Percentiles rank a stretch among this genome's conserved stretches.
phyloP scores from a whole-genome alignment of 2,329 filamentous ascomycete genomes.

The Phaeosphaeria sp. region DNA sequence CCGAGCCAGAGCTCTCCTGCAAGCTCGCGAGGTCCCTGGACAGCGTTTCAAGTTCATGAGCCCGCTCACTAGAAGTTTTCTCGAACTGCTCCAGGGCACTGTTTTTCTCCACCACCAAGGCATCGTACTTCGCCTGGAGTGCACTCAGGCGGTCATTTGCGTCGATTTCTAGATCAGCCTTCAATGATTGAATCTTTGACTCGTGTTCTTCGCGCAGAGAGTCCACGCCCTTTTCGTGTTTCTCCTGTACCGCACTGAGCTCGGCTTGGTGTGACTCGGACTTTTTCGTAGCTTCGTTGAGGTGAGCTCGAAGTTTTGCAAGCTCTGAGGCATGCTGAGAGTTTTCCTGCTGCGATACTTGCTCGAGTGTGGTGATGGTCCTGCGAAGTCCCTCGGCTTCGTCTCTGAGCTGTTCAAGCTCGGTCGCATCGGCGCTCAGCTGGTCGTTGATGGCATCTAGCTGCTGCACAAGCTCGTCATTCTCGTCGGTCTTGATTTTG shows the following conservation, averaged over 20 bases:
- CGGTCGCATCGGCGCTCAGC: conserved; percentile 35
- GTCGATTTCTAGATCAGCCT: conserved; percentile 44
- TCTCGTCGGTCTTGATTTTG: conserved; percentile 37
- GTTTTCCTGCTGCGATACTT: conserved; percentile 34
- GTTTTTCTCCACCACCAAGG: conserved; percentile 39
- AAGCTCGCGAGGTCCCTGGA: conserved; percentile 25
- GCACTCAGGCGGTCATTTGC: conserved; percentile 42
- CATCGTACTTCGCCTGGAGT: conserved; percentile 41
- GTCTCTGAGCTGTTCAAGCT: conserved; percentile 34
- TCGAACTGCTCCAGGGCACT: conserved; percentile 28
- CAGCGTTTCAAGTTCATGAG: conserved; percentile 24
- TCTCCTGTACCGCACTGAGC: conserved; percentile 31
- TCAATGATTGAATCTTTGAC: conserved; percentile 42
- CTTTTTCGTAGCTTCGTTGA: conserved; percentile 35
- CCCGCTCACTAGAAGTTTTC: conserved; percentile 24
- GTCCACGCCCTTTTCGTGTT: conserved; percentile 37
- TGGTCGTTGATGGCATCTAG: conserved; percentile 45
- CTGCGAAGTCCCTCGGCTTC: conserved; percentile 38
- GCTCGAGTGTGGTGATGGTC: conserved; percentile 42
- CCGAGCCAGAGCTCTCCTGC: conserved; percentile 30
- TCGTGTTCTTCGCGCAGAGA: conserved; percentile 43
- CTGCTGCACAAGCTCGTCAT: conserved; percentile 41
- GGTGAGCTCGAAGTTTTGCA: conserved; percentile 30
- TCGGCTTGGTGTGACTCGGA: conserved; percentile 35
- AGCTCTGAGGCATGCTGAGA: conserved; percentile 33